Evolutionary conservation across 257 asterid species (phyloP).

Genomic region (Misopates orontium): DNA sequence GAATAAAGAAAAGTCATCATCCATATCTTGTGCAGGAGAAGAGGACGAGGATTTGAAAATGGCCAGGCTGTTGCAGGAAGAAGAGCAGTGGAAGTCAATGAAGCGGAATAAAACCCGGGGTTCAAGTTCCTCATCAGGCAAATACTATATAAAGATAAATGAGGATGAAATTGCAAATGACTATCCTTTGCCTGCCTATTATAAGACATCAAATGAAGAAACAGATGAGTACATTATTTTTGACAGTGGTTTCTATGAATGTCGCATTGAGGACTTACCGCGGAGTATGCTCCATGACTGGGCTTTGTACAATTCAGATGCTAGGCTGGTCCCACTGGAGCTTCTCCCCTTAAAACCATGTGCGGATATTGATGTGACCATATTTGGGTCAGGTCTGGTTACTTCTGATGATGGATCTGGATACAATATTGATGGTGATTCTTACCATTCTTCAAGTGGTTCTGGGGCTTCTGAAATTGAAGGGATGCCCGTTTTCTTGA

Average conservation of each 20-base stretch:
- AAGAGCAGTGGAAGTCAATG: constrained; percentile 77
- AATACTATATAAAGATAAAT: constrained; percentile 82
- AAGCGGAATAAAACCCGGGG: constrained; percentile 64
- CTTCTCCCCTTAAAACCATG: constrained; percentile 94
- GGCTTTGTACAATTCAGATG: constrained; percentile 93
- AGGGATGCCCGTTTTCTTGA: constrained; percentile 80
- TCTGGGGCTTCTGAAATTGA: constrained; percentile 52
- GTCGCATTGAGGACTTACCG: constrained; percentile 65
- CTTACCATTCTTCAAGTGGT: constrained; percentile 55
- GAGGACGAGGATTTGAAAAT: constrained; percentile 69
- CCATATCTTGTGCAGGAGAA: constrained; percentile 39
- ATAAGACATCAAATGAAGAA: constrained; percentile 66
- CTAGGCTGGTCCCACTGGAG: constrained; percentile 82
- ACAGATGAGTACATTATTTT: constrained; percentile 83
- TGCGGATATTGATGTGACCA: constrained; percentile 81
- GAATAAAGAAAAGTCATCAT: constrained; percentile 27
- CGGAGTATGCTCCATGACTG: constrained; percentile 84
- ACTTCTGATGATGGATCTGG: constrained; percentile 91
- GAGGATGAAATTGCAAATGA: constrained; percentile 98
- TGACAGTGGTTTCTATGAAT: constrained; percentile 60
- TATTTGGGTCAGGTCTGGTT: constrained; percentile 89
- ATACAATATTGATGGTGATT: constrained; percentile 66
- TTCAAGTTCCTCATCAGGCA: constrained; percentile 50
- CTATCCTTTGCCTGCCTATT: constrained; percentile 92
- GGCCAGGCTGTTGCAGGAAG: constrained; percentile 83